phyloP scores from a whole-genome alignment of 306 rosid species.

The Gillenia trifoliata region DNA sequence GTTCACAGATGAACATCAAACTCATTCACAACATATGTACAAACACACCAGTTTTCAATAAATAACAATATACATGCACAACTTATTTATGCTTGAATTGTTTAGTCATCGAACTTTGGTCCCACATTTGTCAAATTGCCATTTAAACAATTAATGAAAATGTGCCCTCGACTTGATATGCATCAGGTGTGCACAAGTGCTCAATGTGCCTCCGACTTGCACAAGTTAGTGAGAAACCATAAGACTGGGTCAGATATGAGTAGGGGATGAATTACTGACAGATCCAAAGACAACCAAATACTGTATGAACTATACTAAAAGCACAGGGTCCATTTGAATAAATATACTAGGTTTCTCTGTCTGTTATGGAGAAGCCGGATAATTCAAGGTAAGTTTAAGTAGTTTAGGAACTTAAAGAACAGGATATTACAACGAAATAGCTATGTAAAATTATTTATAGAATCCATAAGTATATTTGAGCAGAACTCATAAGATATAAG shows the following conservation, averaged over 20 bases:
- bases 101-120: background rate
- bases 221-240: background rate
- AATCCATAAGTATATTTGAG: background rate
- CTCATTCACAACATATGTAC: background rate
- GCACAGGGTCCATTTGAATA: background rate
- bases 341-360: background rate
- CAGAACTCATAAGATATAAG: background rate
- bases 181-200: background rate
- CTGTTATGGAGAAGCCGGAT: background rate
- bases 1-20: background rate
- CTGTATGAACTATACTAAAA: background rate
- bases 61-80: background rate
- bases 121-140: background rate
- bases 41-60: too few relatives aligned
- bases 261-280: background rate
- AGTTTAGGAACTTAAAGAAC: background rate
- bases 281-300: background rate
- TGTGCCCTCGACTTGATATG: background rate
- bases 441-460: background rate
- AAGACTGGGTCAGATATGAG: background rate
- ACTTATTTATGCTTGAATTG: background rate
- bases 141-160: background rate
- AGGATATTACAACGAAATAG: background rate
- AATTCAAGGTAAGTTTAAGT: too few relatives aligned
- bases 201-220: background rate